Evolutionary conservation across 2,329 filamentous ascomycete genomes (phyloP).

Genomic region (Sporothrix brasiliensis): DNA sequence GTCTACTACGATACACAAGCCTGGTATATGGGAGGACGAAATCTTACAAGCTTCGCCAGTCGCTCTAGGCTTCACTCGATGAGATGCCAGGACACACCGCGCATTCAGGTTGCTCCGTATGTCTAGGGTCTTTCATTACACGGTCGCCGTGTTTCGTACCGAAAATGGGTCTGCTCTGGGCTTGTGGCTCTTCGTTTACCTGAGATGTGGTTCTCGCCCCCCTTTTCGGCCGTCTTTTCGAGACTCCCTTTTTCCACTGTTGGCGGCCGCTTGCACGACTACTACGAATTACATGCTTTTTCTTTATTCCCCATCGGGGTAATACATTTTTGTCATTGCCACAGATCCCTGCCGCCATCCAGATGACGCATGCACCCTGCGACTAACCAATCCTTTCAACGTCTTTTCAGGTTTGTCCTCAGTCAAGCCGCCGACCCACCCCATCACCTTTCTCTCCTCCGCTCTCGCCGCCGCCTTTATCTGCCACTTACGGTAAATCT

Average conservation of each 20-base stretch:
- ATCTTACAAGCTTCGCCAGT: not conserved
- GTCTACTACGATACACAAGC: not conserved
- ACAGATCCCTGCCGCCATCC: conserved; percentile 33
- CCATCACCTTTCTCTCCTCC: not conserved
- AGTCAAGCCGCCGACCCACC: conserved; percentile 26
- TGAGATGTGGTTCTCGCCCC: not conserved
- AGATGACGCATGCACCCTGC: conserved; percentile 34
- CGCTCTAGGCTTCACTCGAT: not conserved
- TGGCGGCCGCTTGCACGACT: conserved; percentile 19
- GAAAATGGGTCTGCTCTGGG: conserved; percentile 23
- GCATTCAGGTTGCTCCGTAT: not conserved
- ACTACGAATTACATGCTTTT: conserved; percentile 13
- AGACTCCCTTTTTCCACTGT: conserved; percentile 24
- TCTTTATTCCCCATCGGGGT: conserved; percentile 27
- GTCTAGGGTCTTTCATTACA: conserved; percentile 16
- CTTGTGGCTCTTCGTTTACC: conserved; percentile 16
- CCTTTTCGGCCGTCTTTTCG: not conserved
- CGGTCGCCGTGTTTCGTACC: conserved; percentile 16
- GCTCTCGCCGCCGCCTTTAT: not conserved
- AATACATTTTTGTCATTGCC: not conserved
- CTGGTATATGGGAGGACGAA: not conserved
- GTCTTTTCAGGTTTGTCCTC: conserved; percentile 4
- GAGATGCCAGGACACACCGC: not conserved
- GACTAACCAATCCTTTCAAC: conserved; percentile 22
- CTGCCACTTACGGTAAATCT: not conserved